Evolutionary conservation across 441 rosid species (phyloP).

Genomic region (Adansonia rubrostipa): DNA sequence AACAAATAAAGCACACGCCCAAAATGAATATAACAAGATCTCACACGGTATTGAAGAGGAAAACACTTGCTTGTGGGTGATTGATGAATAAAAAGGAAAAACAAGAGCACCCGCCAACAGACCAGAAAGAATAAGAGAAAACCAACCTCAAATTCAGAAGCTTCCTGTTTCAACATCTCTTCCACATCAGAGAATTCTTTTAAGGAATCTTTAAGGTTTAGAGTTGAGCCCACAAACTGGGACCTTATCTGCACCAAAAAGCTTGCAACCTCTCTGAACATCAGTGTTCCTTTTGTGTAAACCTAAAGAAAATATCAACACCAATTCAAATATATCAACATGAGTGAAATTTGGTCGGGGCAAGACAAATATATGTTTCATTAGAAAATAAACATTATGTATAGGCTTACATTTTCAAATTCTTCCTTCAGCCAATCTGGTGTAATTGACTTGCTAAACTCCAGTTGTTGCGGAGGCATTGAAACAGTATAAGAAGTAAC

Average conservation of each 20-base stretch:
- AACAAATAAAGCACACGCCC: background rate
- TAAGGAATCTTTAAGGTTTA: slow-evolving; percentile 51
- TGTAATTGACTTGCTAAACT: slow-evolving; percentile 56
- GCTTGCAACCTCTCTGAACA: slow-evolving; percentile 63
- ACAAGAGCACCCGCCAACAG: slow-evolving; percentile 4
- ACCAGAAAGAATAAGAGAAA: slow-evolving; percentile 25
- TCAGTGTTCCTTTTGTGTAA: slow-evolving; percentile 54
- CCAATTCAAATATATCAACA: slow-evolving; percentile 9
- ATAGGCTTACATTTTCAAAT: slow-evolving; percentile 53
- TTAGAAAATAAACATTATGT: slow-evolving; percentile 4
- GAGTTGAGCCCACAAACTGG: slow-evolving; percentile 48
- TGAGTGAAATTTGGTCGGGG: background rate
- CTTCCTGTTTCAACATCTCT: slow-evolving; percentile 72
- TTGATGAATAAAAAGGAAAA: background rate
- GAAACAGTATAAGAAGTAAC: slow-evolving; percentile 75
- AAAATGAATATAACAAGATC: background rate
- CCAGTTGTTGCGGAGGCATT: slow-evolving; percentile 76
- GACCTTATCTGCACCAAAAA: slow-evolving; percentile 58
- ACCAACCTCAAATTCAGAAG: slow-evolving; percentile 69
- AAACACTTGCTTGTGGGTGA: slow-evolving; percentile 9
- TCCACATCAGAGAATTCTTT: slow-evolving; percentile 62
- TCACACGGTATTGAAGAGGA: background rate
- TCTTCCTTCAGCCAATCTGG: slow-evolving; percentile 64
- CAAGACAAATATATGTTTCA: slow-evolving; percentile 14
- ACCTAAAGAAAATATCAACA: slow-evolving; percentile 49